Conservation (phyloP, 2,329 filamentous ascomycete genomes). For the Cladosporium halotolerans region DNA sequence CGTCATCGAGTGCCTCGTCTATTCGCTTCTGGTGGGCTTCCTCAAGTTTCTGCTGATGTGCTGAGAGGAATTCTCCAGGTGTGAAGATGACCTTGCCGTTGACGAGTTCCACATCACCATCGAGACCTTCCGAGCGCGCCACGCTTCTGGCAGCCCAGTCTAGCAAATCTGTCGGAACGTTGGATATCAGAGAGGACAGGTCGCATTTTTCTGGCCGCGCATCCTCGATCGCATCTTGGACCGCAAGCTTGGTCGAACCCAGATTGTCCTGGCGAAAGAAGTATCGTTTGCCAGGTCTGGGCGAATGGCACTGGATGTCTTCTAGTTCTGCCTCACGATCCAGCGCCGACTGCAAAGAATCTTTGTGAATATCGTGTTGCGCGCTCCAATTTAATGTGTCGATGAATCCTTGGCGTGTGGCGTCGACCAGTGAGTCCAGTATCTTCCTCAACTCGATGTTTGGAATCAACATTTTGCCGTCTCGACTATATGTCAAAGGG, state of each 20-base stretch:
- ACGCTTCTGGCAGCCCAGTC: slow-evolving; percentile 9
- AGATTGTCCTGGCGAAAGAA: slow-evolving; percentile 8
- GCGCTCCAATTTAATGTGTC: slow-evolving; percentile 11
- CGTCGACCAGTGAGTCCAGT: slow-evolving; percentile 9
- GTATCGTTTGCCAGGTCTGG: slow-evolving; percentile 6
- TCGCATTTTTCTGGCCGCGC: slow-evolving; percentile 8
- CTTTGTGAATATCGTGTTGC: slow-evolving; percentile 5
- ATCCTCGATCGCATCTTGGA: slow-evolving; percentile 1
- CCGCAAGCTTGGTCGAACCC: slow-evolving; percentile 1
- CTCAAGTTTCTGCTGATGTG: slow-evolving; percentile 7
- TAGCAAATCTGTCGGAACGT: slow-evolving; percentile 3
- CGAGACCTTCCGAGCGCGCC: background rate
- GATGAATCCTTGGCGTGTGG: slow-evolving; percentile 3
- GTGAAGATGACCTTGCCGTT: slow-evolving; percentile 11
- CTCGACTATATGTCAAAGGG: slow-evolving; percentile 6
- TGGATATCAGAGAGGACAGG: background rate
- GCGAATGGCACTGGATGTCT: slow-evolving; percentile 8
- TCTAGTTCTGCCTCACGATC: slow-evolving; percentile 6
- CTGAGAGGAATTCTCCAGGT: slow-evolving; percentile 6
- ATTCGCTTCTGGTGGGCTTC: slow-evolving; percentile 2
- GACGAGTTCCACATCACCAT: slow-evolving; percentile 5
- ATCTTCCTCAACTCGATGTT: slow-evolving; percentile 8
- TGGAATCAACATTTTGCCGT: slow-evolving; percentile 8
- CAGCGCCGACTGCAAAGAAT: slow-evolving; percentile 1
- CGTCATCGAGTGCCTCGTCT: slow-evolving; percentile 6